phyloP scores from a whole-genome alignment of 352 stramenopile species.

The Phytopythium sindhum region DNA sequence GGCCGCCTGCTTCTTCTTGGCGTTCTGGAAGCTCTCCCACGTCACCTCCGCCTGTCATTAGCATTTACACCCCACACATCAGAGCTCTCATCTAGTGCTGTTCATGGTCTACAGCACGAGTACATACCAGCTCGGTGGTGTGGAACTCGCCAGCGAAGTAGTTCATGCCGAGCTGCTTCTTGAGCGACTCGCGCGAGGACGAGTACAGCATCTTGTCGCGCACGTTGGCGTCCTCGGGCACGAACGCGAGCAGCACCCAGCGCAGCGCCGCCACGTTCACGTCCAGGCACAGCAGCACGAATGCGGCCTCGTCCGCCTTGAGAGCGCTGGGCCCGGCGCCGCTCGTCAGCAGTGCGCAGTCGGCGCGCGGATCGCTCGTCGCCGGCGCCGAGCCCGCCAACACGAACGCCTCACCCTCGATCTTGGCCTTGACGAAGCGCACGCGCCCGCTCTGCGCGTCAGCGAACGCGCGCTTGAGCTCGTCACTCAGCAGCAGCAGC shows the following conservation, averaged over 20 bases:
- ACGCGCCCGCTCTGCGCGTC: constrained; percentile 65
- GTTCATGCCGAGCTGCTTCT: constrained; percentile 88
- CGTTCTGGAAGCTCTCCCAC: constrained; percentile 70
- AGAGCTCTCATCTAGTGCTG: not conserved
- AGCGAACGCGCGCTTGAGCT: constrained; percentile 68
- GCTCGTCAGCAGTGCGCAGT: constrained; percentile 32
- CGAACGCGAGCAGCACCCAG: constrained; percentile 81
- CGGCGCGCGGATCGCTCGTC: constrained; percentile 33
- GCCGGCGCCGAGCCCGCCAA: constrained; percentile 36
- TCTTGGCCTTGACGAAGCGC: constrained; percentile 65
- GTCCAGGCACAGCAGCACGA: constrained; percentile 76
- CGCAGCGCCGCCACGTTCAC: constrained; percentile 64
- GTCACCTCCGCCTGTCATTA: constrained; percentile 61
- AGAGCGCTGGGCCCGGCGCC: constrained; percentile 14
- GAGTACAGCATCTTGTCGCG: constrained; percentile 92
- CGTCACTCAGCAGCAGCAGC: constrained; percentile 49
- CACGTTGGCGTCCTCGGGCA: constrained; percentile 71
- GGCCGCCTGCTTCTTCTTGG: constrained; percentile 60
- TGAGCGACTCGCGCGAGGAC: constrained; percentile 87
- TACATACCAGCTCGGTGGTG: constrained; percentile 64
- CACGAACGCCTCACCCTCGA: constrained; percentile 65
- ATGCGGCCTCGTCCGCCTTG: constrained; percentile 42
- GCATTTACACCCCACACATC: not conserved
- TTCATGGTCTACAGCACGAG: not conserved
- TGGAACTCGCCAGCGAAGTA: constrained; percentile 91